Base-by-base conservation (phyloP, 1,284 basidiomycete species). In the Apiotrichum laibachii region DNA sequence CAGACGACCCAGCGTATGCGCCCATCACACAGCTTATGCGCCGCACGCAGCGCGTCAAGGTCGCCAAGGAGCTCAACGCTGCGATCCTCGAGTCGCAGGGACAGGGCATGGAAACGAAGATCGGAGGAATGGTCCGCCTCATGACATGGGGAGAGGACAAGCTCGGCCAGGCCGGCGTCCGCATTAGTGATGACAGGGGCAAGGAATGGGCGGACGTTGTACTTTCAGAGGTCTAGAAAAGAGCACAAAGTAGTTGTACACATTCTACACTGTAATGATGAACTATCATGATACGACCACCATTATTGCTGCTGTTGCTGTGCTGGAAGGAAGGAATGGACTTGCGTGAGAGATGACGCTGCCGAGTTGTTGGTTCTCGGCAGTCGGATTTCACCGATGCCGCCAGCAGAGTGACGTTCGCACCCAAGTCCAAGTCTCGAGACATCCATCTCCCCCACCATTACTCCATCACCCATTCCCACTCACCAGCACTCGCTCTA, bases 31-130 rank as follows among this genome's bases (percentile, higher is more conserved):
- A 73, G 19, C 81, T 98, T 50, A 80, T 98, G 69, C 88, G 88
- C 37, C 87, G 89, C 22, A 86, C 86, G 26, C 93, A 98, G 73
- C 84, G 96, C 34, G 84, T 92, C 83, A 88, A 89, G 79, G 96
- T 94, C 12, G 94, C 95, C 5, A 77, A 78, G 12, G 89, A 96
- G 78, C 86, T 99, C 69, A 99, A 99, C 72, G 88, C 91, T 0
- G 94, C 95, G 26, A 95, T 99, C 59, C 81, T 99, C 66, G 90
- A 92, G 67, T 89, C 87, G 70, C 82, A 94, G 65, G 89, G 91
- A 63, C 91, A 97, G 70, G 91, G 92, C 0, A 88, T 88, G 72
- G 90, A 95, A 71, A 90, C 93, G 48, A 97, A 95, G 79, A 80
- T 98, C 49, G 85, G 88, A 16, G 87, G 86, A n/a, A 76, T 99